These are phyloP conservation scores for Beauveria caledonica DNA, from an alignment of 2,329 filamentous ascomycete species.

Conservation along the genomic window DNA sequence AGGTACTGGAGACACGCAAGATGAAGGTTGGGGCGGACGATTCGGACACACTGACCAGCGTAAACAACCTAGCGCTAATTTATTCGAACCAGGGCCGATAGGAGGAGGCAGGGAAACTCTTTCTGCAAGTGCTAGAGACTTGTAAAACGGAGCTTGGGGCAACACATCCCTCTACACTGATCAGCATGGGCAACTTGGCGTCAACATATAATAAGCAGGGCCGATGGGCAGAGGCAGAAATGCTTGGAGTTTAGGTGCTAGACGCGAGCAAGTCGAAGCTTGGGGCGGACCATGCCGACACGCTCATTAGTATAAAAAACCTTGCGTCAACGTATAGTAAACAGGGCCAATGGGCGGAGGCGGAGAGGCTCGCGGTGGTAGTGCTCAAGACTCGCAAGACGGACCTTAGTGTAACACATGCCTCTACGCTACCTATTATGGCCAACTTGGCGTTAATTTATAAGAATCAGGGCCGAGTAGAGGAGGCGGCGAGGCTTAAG, in stretches of 20 bases:
- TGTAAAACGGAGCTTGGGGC: not conserved
- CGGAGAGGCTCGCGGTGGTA: not conserved
- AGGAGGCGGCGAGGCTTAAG: too few species aligned
- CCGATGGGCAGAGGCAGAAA: slow-evolving; percentile 6
- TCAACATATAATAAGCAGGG: not conserved
- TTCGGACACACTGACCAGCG: fast-evolving
- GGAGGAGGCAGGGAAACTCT: not conserved
- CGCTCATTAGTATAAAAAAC: slow-evolving; percentile 14
- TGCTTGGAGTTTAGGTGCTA: slow-evolving; percentile 2
- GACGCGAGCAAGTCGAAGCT: not conserved
- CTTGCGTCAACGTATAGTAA: not conserved
- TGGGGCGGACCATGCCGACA: slow-evolving; percentile 12
- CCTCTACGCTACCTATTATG: slow-evolving; percentile 6
- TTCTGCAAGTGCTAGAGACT: not conserved
- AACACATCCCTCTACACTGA: slow-evolving; percentile 2
- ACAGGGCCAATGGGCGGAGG: not conserved
- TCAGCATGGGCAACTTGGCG: slow-evolving; percentile 3
- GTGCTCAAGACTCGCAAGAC: not conserved
- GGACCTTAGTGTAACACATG: too few species aligned
- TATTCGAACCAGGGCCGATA: too few species aligned
- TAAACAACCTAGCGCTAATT: fast-evolving
- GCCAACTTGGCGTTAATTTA: not conserved
- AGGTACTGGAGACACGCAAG: too few species aligned
- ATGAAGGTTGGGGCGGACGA: too few species aligned
- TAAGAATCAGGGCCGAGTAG: too few species aligned